Base-by-base conservation (phyloP, 2,329 filamentous ascomycete genomes). In the Gyromitra esculenta region DNA sequence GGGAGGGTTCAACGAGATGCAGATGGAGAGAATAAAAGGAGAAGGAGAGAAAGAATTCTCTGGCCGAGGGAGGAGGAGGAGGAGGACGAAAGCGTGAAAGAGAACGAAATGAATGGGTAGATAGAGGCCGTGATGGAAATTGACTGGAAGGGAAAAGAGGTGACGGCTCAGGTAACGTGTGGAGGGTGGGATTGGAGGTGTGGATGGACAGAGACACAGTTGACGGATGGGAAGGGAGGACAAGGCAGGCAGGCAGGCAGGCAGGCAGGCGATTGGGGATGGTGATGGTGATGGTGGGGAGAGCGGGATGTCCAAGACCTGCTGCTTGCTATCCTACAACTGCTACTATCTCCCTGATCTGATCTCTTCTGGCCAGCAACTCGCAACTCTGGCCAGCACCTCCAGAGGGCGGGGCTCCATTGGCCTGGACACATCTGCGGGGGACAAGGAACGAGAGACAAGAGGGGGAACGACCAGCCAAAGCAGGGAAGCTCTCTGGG, bases 301-400 rank as follows among this genome's bases (percentile, higher is more conserved):
- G 72, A 70, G 72, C 72, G 65, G 72, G 72, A 74, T 64, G 72
- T 63, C 69, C 31, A 70, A 70, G 56, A 70, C 43, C 21, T 56
- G 37, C n/a, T 50, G 18, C 31, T 56, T 50, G 18, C 50, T 59
- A 45, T 39, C 45, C 50, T 37, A 31, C 25, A 31, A 31, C 25
- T 31, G 25, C 25, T 31, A 3, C 25, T 31, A 31, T 31, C 25
- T 31, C 25, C 25, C 25, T 31, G 25, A 43, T 43, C 67, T 62
- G 52, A 37, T 48, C 43, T 64, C 68, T 52, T 62, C 59, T 50
- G 39, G 48, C 65, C 72, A 70, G 71, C 62, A 18, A 59, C 52
- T 39, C 70, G 71, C 62, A 18, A 65, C 52, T 39, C 70, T 25
- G 37, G 64, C 71, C 64, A 74, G 56, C 71, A 52, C 56, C 68